A percentile compares a stretch with the other conserved stretches of the same genome.
Evolutionary conservation across 1,139 yeast genomes (phyloP).

Genomic region (Hanseniaspora gamundiae): DNA sequence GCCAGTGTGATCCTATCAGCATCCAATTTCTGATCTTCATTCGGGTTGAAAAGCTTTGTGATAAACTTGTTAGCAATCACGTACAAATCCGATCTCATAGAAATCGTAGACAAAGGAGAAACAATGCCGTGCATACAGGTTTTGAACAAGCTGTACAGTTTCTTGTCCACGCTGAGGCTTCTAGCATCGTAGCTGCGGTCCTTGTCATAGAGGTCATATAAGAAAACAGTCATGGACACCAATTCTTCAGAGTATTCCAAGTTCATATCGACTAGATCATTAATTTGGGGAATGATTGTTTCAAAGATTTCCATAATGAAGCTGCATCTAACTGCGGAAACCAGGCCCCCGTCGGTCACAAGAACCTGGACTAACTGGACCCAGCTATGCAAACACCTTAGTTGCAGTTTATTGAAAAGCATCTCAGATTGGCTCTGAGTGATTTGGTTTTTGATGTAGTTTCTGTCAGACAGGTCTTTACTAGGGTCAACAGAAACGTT

Average conservation of each 20-base stretch:
- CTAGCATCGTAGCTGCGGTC: constrained; percentile 28
- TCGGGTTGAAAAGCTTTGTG: constrained; percentile 30
- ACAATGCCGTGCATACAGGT: constrained; percentile 64
- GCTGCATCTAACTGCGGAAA: constrained; percentile 34
- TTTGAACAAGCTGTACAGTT: constrained; percentile 58
- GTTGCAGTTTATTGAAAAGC: constrained; percentile 40
- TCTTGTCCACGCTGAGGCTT: constrained; percentile 27
- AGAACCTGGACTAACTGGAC: constrained; percentile 64
- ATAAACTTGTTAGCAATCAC: constrained; percentile 58
- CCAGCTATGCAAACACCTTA: constrained; percentile 69
- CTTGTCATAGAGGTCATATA: constrained; percentile 51
- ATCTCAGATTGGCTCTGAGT: constrained; percentile 34
- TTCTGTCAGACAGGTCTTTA: constrained; percentile 17
- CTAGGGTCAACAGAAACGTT: not conserved
- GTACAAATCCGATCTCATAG: constrained; percentile 68
- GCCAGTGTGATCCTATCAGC: constrained; percentile 19
- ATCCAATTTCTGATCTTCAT: constrained; percentile 14
- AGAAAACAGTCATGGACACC: constrained; percentile 59
- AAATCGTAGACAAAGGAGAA: constrained; percentile 54
- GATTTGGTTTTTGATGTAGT: constrained; percentile 17
- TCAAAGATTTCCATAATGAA: constrained; percentile 72
- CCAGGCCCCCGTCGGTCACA: constrained; percentile 44
- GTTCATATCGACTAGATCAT: constrained; percentile 59
- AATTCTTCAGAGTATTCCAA: constrained; percentile 61
- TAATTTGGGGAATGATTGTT: constrained; percentile 60